These are phyloP conservation scores for Candida easanensis DNA, from an alignment of 805 yeast genomes.

Conservation along the genomic window DNA sequence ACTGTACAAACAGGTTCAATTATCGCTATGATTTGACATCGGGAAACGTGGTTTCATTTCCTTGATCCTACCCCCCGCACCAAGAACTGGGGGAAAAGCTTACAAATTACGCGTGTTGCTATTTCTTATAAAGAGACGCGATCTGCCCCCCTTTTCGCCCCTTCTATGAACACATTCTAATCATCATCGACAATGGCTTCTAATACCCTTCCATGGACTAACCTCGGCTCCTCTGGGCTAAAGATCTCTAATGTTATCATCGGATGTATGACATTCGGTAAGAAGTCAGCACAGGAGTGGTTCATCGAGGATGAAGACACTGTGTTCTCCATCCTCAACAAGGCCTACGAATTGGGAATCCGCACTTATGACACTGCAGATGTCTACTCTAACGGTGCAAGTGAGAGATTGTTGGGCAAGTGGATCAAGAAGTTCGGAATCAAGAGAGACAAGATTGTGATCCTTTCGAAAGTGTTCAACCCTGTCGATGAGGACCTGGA, in stretches of 20 bases:
- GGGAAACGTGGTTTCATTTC: too few relatives aligned
- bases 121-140: too few relatives aligned
- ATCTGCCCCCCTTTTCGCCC: too few relatives aligned
- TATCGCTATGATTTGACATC: too few relatives aligned
- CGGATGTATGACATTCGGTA: slow-evolving; percentile 49
- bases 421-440: slow-evolving; percentile 50
- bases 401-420: slow-evolving; percentile 49
- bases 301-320: slow-evolving; percentile 44
- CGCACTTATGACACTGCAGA: slow-evolving; percentile 52
- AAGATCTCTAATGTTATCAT: slow-evolving; percentile 46
- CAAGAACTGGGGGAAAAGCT: too few relatives aligned
- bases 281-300: slow-evolving; percentile 38
- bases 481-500: slow-evolving; percentile 11
- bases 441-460: slow-evolving; percentile 50
- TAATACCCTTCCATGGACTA: slow-evolving; percentile 15
- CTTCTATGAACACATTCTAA: too few relatives aligned
- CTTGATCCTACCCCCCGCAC: too few relatives aligned
- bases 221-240: slow-evolving; percentile 44
- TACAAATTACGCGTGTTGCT: too few relatives aligned
- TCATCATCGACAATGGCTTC: too few relatives aligned
- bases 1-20: too few relatives aligned
- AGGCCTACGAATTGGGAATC: slow-evolving; percentile 43
- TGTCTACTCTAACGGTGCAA: slow-evolving; percentile 42
- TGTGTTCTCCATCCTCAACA: slow-evolving; percentile 41
- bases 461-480: slow-evolving; percentile 41